Evolutionary conservation across 2,329 filamentous ascomycete genomes (phyloP), one percentile per base, ranked within the genome.

Genomic region (Trichoderma oligosporum): DNA sequence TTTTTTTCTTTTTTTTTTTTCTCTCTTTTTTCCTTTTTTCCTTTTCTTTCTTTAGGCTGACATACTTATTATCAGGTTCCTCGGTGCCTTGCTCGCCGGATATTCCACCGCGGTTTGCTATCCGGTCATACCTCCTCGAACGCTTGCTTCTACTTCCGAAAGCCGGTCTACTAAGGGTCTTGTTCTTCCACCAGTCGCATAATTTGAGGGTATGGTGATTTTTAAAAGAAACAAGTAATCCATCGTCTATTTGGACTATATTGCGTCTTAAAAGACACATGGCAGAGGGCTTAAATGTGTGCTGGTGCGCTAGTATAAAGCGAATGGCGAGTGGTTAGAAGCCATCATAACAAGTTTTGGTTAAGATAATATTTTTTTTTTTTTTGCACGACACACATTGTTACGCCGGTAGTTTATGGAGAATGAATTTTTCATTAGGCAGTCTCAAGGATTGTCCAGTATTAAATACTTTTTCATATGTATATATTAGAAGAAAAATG

Each of bases 71-170:
- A 4, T 4, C 9, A 52, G 48, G 7, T 52, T 52, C 18, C 25
- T 52, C 20, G 48, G 48, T 24, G 48, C 48, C 18, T 14, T 52
- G 18, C 48, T 52, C 36, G 48, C 48, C 5, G 48, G 48, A 31
- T 52, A 52, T 8, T 52, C 48, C 14, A 42, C 48, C 14, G 48
- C 48, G 11, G 18, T 52, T n/a, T 52, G 48, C 48, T 36, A 41
- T 8, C 36, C 48, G 4, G 11, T 52, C 14, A 24, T 22, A 3
- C 35, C 48, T 42, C 36, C 18, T 2, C 18, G 14, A 16, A 22
- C 36, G 11, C 48, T 14, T 22, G 22, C 25, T 42, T 27, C 27
- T 24, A 11, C 36, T 33, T 31, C 36, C 25, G 38, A 41, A 41
- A n/a, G 9, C 11, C 48, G 36, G 12, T 20, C 12, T 29, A 24